phyloP scores from a whole-genome alignment of 208 protist genomes.

The Leishmania major region DNA sequence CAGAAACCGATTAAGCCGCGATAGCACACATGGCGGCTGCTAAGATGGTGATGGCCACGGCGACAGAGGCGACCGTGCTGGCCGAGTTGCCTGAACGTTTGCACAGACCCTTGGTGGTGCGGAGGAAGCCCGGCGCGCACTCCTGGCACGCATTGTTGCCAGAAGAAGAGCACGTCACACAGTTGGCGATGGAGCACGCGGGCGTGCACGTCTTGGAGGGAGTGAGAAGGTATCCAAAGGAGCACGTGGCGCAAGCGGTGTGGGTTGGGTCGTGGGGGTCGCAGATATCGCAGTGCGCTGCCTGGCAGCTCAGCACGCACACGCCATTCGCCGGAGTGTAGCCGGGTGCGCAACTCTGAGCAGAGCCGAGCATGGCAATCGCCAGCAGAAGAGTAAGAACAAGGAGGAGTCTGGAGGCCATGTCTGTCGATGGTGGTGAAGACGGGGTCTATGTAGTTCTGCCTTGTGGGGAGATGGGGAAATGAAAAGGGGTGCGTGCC shows the following conservation, averaged over 20 bases:
- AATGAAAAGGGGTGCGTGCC: not conserved
- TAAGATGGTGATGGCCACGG: not conserved
- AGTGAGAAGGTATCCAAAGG: not conserved
- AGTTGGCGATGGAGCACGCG: conserved; percentile 1
- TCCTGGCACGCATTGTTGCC: not conserved
- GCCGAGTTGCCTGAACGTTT: not conserved
- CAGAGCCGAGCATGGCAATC: not conserved
- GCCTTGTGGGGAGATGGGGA: not conserved
- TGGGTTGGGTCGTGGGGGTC: not conserved
- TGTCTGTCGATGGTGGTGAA: not conserved
- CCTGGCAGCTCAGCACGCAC: not conserved
- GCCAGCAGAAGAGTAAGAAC: conserved; percentile 7
- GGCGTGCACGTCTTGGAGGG: not conserved
- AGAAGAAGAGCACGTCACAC: not conserved
- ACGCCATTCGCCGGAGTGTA: not conserved
- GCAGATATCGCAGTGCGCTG: conserved; percentile 5
- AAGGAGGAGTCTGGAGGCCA: conserved; percentile 4
- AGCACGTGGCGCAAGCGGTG: not conserved
- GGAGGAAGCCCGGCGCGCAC: conserved; percentile 2
- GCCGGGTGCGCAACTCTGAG: not conserved
- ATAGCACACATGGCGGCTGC: not conserved
- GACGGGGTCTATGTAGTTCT: not conserved
- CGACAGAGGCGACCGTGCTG: not conserved
- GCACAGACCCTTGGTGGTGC: not conserved
- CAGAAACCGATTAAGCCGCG: not conserved